Evolutionary conservation across 139 green algal genomes (phyloP).

Genomic region (Tetradesmus lagerheimii): DNA sequence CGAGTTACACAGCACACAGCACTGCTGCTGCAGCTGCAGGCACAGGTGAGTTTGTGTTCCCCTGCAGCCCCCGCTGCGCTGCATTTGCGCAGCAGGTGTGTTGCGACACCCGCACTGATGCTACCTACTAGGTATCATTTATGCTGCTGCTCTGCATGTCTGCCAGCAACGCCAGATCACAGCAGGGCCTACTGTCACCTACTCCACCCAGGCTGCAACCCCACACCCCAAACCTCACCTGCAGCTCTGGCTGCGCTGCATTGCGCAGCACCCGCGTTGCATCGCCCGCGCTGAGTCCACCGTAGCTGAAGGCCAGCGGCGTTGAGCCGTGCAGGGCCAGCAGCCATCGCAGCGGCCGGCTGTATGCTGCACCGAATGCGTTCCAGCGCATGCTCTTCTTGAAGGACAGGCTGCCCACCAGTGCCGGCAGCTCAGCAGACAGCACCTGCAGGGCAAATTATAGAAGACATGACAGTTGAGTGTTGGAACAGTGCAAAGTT

Average conservation of each 20-base stretch:
- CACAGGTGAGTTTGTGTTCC: background rate
- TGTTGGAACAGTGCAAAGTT: no score
- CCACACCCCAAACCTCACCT: constrained; percentile 32
- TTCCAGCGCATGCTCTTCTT: constrained; percentile 96
- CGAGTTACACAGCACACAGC: background rate
- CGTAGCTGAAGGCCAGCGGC: constrained; percentile 71
- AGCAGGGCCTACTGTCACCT: no score
- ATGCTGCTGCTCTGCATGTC: background rate
- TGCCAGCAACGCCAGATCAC: no score
- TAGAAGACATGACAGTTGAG: no score
- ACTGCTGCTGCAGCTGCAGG: no score
- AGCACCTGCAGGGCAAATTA: constrained; percentile 70
- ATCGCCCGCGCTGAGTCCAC: constrained; percentile 52
- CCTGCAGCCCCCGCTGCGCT: constrained; percentile 43
- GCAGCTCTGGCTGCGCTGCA: constrained; percentile 43
- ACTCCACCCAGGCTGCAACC: background rate
- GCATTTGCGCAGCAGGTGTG: constrained; percentile 79
- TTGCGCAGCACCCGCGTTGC: constrained; percentile 83
- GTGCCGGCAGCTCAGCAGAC: constrained; percentile 74
- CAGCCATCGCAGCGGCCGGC: constrained; percentile 94
- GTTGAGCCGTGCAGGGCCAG: constrained; percentile 90
- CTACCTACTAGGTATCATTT: no score
- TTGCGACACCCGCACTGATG: constrained; percentile 57
- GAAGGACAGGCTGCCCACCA: constrained; percentile 87
- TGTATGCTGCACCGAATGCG: constrained; percentile 75